A percentile compares a stretch with the other conserved stretches of the same genome.
Evolutionary conservation across 768 basidiomycete genomes (phyloP).

Genomic region (Hypholoma fasciculare): DNA sequence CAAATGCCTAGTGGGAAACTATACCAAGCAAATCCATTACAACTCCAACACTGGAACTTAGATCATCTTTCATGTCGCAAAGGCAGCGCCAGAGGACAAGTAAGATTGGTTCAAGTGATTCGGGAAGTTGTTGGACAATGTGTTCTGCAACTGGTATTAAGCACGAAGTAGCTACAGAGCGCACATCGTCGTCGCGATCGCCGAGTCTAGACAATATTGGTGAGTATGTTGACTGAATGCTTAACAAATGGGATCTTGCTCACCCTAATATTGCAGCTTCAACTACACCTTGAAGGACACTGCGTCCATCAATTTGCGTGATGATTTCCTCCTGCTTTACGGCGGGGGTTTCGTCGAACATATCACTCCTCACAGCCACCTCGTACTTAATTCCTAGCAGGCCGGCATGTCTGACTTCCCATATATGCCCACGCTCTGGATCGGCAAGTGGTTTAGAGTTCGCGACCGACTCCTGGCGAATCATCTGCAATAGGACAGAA

Average conservation of each 20-base stretch:
- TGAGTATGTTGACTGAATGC: neutral
- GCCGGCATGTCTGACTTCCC: constrained; percentile 99
- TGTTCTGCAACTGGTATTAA: constrained; percentile 83
- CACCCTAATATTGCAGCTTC: constrained; percentile 92
- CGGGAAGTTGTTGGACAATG: constrained; percentile 74
- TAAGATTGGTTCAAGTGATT: constrained; percentile 71
- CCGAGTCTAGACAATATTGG: constrained; percentile 56
- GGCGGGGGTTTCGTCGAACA: constrained; percentile 53
- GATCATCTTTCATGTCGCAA: constrained; percentile 91
- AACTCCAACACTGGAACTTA: constrained; percentile 93
- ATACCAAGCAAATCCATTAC: constrained; percentile 97
- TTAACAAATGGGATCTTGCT: constrained; percentile 22
- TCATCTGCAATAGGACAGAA: constrained; percentile 86
- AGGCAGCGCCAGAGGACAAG: constrained; percentile 90
- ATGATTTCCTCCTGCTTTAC: constrained; percentile 37
- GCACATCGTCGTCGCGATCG: constrained; percentile 94
- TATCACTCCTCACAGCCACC: constrained; percentile 88
- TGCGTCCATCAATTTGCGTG: constrained; percentile 41
- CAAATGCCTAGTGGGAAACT: constrained; percentile 12
- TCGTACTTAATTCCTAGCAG: constrained; percentile 97
- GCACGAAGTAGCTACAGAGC: constrained; percentile 92
- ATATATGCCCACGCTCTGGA: constrained; percentile 64
- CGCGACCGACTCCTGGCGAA: constrained; percentile 77
- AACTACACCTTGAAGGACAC: constrained; percentile 78
- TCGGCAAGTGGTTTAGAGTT: constrained; percentile 29